phyloP scores from a whole-genome alignment of 805 yeast genomes.

The Zygoascus tannicola region DNA sequence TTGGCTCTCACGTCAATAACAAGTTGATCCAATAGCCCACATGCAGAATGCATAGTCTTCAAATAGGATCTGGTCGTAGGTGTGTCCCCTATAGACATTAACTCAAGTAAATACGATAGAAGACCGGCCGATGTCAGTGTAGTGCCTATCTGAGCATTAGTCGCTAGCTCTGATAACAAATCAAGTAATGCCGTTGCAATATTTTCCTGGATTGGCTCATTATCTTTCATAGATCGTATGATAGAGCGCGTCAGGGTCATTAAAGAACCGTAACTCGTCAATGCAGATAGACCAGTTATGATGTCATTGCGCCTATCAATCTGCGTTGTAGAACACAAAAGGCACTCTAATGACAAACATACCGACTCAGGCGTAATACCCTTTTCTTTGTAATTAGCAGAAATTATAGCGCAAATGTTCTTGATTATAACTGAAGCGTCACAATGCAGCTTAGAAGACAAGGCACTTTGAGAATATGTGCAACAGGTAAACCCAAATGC shows the following conservation, averaged over 20 bases:
- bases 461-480: slow-evolving; percentile 45
- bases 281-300: slow-evolving; percentile 70
- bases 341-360: slow-evolving; percentile 51
- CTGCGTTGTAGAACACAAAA: slow-evolving; percentile 60
- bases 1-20: slow-evolving; percentile 32
- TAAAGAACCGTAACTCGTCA: slow-evolving; percentile 74
- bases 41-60: slow-evolving; percentile 53
- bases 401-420: slow-evolving; percentile 61
- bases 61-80: slow-evolving; percentile 29
- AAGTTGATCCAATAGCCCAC: slow-evolving; percentile 43
- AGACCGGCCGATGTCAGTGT: slow-evolving; percentile 69
- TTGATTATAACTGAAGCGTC: slow-evolving; percentile 62
- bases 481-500: slow-evolving; percentile 58
- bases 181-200: slow-evolving; percentile 44
- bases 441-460: slow-evolving; percentile 59
- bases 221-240: slow-evolving; percentile 39
- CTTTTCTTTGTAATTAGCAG: slow-evolving; percentile 42
- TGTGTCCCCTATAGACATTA: slow-evolving; percentile 41
- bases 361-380: slow-evolving; percentile 45
- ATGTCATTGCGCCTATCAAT: slow-evolving; percentile 69
- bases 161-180: slow-evolving; percentile 47
- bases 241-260: slow-evolving; percentile 63
- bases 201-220: slow-evolving; percentile 38
- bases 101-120: slow-evolving; percentile 52
- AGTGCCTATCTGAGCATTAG: slow-evolving; percentile 28